Conservation (phyloP, 2,329 filamentous ascomycete species). For the Alternaria angustiovoidea region DNA sequence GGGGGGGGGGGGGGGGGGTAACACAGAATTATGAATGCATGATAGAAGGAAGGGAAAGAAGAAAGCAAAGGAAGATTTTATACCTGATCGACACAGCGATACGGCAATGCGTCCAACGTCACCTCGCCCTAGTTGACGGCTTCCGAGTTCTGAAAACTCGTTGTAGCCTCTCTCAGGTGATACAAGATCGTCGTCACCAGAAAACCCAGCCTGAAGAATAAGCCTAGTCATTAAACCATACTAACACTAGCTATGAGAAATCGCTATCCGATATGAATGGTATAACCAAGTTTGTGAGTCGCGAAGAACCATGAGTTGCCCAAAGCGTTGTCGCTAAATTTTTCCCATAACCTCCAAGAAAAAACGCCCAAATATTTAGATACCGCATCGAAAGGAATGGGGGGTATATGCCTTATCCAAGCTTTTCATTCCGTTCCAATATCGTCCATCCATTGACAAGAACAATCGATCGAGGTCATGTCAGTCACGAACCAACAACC, state of each 20-base stretch:
- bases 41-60: not conserved
- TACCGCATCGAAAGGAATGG: not conserved
- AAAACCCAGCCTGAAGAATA: not conserved
- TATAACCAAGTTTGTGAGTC: not conserved
- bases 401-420: slow-evolving; percentile 16
- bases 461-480: too few species aligned
- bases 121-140: not conserved
- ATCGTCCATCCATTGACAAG: not conserved
- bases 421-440: not conserved
- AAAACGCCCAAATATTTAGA: not conserved
- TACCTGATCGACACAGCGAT: not conserved
- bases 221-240: slow-evolving; percentile 4
- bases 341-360: not conserved
- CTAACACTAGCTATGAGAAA: not conserved
- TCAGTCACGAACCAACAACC: slow-evolving; percentile 26
- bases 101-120: not conserved
- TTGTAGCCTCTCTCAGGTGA: rapidly evolving
- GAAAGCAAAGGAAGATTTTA: not conserved
- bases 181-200: not conserved
- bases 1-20: too few species aligned
- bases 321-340: not conserved
- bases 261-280: not conserved
- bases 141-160: rapidly evolving
- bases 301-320: not conserved
- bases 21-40: too few species aligned